Conservation (phyloP, 306 rosid genomes). For the Acacia confusa region DNA sequence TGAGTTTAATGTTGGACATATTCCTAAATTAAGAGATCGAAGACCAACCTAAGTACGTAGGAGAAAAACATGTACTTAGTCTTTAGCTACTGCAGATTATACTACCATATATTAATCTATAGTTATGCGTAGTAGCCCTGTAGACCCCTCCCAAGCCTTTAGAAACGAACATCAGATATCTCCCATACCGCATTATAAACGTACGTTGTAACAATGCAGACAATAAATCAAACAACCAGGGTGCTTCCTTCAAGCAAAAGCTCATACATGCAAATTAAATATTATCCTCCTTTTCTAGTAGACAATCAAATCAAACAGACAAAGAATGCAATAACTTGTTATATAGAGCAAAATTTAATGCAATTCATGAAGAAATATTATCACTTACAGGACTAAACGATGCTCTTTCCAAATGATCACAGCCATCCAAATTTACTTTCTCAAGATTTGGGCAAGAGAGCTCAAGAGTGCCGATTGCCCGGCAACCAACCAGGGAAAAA, state of each 20-base stretch:
- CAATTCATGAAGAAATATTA: slow-evolving; percentile 17
- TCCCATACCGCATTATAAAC: neutral
- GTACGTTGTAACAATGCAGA: slow-evolving; percentile 9
- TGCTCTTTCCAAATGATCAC: slow-evolving; percentile 91
- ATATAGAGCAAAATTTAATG: neutral
- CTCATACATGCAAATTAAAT: neutral
- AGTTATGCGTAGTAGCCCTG: neutral
- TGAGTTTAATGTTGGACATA: slow-evolving; percentile 82
- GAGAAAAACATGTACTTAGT: slow-evolving; percentile 12
- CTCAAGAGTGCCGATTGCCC: slow-evolving; percentile 72
- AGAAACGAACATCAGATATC: neutral
- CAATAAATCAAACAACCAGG: slow-evolving; percentile 17
- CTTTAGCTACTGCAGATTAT: neutral
- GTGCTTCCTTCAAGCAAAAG: neutral
- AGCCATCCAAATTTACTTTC: slow-evolving; percentile 91
- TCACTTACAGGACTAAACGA: slow-evolving; percentile 85
- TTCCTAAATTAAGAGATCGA: slow-evolving; percentile 83
- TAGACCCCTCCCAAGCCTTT: slow-evolving; percentile 7
- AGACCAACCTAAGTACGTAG: slow-evolving; percentile 81
- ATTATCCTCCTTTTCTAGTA: slow-evolving; percentile 15
- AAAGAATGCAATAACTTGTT: neutral
- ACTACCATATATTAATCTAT: slow-evolving; percentile 1
- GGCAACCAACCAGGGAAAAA: slow-evolving; percentile 96
- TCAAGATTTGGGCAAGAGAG: slow-evolving; percentile 83
- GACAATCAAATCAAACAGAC: slow-evolving; percentile 1